Conservation (phyloP, 768 basidiomycete species). For the Mycena pura region DNA sequence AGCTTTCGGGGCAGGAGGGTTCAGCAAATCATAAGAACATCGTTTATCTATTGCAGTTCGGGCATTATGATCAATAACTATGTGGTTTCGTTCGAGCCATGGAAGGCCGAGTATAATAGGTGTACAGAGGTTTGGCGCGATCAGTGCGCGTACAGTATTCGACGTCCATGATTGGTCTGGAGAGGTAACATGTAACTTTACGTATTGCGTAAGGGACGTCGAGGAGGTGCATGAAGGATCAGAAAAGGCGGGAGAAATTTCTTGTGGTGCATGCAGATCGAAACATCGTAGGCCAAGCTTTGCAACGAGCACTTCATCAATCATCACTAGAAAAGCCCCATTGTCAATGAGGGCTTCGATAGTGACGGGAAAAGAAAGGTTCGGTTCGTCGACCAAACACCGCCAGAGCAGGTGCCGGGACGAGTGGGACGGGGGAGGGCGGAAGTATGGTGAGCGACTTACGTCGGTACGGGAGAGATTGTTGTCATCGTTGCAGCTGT, state of each 20-base stretch:
- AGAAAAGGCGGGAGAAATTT: not conserved
- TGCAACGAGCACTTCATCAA: not conserved
- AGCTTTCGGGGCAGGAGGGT: too few relatives aligned
- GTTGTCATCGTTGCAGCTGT: not conserved
- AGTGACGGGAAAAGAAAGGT: not conserved
- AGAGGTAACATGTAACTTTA: not conserved
- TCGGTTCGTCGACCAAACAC: constrained; percentile 1
- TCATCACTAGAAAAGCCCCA: constrained; percentile 3
- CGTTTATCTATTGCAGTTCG: not conserved
- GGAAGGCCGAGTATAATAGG: not conserved
- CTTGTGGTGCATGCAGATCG: not conserved
- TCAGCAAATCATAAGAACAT: too few relatives aligned
- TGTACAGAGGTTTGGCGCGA: not conserved
- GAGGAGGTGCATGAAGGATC: too few relatives aligned
- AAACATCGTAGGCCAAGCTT: not conserved
- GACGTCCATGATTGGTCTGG: not conserved
- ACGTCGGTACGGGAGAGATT: too few relatives aligned
- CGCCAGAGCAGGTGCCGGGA: constrained; percentile 15
- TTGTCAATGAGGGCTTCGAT: constrained; percentile 8
- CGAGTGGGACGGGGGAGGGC: too few relatives aligned
- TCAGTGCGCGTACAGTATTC: not conserved
- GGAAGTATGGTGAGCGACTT: too few relatives aligned
- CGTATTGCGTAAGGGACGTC: not conserved
- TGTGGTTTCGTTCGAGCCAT: not conserved
- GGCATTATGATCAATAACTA: not conserved